These are phyloP conservation scores for Taiozyma sp. DNA, from an alignment of 1,139 yeast species.

Conservation along the genomic window DNA sequence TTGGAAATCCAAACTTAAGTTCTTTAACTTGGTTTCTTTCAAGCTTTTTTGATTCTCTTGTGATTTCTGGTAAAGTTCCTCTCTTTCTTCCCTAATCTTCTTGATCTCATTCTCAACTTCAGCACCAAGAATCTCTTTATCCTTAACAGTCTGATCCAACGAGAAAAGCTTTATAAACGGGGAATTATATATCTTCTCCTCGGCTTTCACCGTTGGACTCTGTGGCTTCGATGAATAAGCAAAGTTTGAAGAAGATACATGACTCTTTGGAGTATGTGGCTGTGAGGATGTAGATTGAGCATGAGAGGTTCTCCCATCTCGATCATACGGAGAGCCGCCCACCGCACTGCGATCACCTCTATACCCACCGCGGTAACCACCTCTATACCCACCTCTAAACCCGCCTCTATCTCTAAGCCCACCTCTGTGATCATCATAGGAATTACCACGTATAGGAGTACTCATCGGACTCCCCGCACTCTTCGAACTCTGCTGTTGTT, in stretches of 20 bases:
- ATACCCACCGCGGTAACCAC: constrained; percentile 16
- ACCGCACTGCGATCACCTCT: constrained; percentile 5
- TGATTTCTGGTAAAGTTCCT: constrained; percentile 5
- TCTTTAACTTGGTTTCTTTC: constrained; percentile 5
- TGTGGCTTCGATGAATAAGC: neutral
- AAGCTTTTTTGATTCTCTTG: constrained; percentile 4
- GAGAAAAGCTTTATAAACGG: constrained; percentile 13
- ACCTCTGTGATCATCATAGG: neutral
- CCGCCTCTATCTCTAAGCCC: neutral
- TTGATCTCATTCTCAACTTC: constrained; percentile 5
- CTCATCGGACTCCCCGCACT: neutral
- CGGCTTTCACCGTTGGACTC: neutral
- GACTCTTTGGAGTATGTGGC: neutral
- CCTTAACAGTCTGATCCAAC: constrained; percentile 5
- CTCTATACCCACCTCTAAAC: constrained; percentile 7
- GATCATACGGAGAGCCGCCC: constrained; percentile 4
- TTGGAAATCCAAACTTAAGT: constrained; percentile 7
- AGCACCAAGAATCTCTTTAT: neutral
- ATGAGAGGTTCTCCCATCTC: neutral
- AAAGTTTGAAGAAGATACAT: neutral
- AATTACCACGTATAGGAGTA: neutral
- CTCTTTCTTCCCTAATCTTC: constrained; percentile 9
- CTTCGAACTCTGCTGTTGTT: neutral
- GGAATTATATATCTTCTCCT: constrained; percentile 2
- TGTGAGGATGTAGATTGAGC: neutral